phyloP scores from a whole-genome alignment of 2,329 filamentous ascomycete genomes.

The Paracoccidioides brasiliensis region DNA sequence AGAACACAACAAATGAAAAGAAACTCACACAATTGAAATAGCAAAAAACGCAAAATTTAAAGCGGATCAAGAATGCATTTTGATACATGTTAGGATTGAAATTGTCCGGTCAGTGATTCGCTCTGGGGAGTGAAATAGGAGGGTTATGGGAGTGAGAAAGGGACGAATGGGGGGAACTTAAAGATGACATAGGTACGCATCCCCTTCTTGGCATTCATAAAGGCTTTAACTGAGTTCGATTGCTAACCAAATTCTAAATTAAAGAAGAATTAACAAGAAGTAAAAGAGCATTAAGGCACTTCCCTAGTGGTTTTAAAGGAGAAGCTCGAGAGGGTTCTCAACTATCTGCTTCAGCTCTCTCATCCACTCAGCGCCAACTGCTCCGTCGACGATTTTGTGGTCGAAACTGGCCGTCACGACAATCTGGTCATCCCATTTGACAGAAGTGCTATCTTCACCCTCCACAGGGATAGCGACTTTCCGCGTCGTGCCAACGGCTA shows the following conservation, averaged over 20 bases:
- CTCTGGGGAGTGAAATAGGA: background rate
- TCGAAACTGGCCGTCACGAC: constrained; percentile 91
- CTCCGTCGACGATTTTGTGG: constrained; percentile 97
- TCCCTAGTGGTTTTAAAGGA: constrained; percentile 50
- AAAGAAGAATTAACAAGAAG: background rate
- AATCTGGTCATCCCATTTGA: constrained; percentile 97
- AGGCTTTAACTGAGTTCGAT: background rate
- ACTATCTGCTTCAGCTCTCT: constrained; percentile 92
- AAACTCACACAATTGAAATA: background rate
- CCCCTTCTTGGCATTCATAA: background rate
- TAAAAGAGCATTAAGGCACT: background rate
- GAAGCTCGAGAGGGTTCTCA: constrained; percentile 90
- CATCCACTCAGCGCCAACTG: constrained; percentile 93
- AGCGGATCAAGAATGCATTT: constrained; percentile 1
- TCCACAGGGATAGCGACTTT: constrained; percentile 87
- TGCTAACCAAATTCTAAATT: constrained; percentile 2
- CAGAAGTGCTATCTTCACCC: constrained; percentile 64
- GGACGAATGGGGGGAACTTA: background rate
- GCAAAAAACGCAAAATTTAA: background rate
- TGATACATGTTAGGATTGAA: constrained; percentile 1
- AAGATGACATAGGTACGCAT: background rate
- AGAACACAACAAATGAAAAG: too few species aligned
- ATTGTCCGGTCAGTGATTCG: background rate
- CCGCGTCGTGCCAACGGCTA: constrained; percentile 86
- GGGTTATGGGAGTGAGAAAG: background rate